Conservation (phyloP, 2,329 filamentous ascomycete species). For the Immersiporthe knoxdaviesiana region DNA sequence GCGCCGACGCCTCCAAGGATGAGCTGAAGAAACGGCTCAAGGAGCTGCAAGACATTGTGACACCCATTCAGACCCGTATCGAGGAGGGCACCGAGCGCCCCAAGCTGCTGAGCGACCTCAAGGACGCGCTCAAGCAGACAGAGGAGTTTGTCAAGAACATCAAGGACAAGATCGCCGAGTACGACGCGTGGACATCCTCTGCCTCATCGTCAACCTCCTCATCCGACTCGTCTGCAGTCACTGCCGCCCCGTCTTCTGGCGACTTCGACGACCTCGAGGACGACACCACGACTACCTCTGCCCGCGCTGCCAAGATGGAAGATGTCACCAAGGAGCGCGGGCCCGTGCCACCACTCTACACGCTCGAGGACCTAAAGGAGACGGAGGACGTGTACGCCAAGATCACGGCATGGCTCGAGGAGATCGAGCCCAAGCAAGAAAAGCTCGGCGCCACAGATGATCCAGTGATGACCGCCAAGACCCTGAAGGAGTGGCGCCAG, state of each 20-base stretch:
- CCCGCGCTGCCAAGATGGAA: conserved; percentile 49
- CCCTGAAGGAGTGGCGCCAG: conserved; percentile 69
- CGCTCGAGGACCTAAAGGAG: conserved; percentile 68
- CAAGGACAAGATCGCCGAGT: conserved; percentile 69
- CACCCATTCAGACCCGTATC: conserved; percentile 75
- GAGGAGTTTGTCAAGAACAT: conserved; percentile 72
- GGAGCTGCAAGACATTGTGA: conserved; percentile 75
- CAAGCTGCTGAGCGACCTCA: conserved; percentile 66
- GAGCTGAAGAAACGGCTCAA: conserved; percentile 77
- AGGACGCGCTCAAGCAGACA: conserved; percentile 72
- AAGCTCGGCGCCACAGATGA: conserved; percentile 72
- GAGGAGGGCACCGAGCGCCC: conserved; percentile 75
- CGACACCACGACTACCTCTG: conserved; percentile 48
- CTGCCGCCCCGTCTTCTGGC: conserved; percentile 52
- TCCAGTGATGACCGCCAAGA: conserved; percentile 72
- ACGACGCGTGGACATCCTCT: conserved; percentile 64
- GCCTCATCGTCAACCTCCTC: conserved; percentile 55
- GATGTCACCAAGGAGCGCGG: conserved; percentile 51
- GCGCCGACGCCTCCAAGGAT: conserved; percentile 73
- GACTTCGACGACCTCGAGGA: conserved; percentile 80
- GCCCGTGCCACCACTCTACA: conserved; percentile 70
- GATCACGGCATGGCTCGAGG: conserved; percentile 73
- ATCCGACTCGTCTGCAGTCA: conserved; percentile 42
- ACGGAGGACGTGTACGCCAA: conserved; percentile 66
- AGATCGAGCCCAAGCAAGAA: conserved; percentile 71